Conservation (phyloP, 495 filamentous ascomycete species). For the Lophiotrema nucula region DNA sequence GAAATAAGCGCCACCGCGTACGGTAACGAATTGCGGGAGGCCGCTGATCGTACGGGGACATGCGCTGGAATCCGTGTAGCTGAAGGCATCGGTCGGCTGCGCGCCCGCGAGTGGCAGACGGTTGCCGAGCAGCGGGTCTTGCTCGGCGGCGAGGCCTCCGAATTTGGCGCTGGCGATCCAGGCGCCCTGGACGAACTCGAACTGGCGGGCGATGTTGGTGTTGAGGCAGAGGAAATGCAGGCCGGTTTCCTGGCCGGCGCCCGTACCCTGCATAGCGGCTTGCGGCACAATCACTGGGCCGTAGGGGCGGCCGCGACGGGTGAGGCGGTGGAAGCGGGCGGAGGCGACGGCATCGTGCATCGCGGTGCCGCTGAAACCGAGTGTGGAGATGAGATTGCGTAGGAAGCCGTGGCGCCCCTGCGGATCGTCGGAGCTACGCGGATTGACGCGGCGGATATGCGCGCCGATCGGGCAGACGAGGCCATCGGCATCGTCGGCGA, state of each 20-base stretch:
- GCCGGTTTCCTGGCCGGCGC: constrained; percentile 7
- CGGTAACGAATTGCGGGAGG: constrained; percentile 1
- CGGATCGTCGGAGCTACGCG: neutral
- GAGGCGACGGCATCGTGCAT: constrained; percentile 1
- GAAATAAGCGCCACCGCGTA: constrained; percentile 5
- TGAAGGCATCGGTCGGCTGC: constrained; percentile 4
- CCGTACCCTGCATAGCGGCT: constrained; percentile 7
- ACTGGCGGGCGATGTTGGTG: constrained; percentile 6
- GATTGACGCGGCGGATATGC: constrained; percentile 2
- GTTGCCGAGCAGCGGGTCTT: constrained; percentile 7
- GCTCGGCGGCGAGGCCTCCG: constrained; percentile 1
- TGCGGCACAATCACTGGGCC: constrained; percentile 2
- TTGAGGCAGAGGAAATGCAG: constrained; percentile 9
- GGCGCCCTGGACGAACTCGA: constrained; percentile 9
- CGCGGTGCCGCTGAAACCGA: neutral
- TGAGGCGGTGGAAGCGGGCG: constrained; percentile 1
- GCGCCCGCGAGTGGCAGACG: constrained; percentile 5
- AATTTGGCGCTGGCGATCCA: constrained; percentile 6
- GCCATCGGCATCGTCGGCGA: neutral
- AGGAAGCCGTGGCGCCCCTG: neutral
- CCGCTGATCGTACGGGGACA: constrained; percentile 6
- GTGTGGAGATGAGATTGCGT: neutral
- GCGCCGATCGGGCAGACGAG: constrained; percentile 2
- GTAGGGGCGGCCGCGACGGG: neutral
- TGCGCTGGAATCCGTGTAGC: constrained; percentile 5